These are phyloP conservation scores for Beauveria caledonica DNA, from an alignment of 2,329 filamentous ascomycete species.

Conservation along the genomic window DNA sequence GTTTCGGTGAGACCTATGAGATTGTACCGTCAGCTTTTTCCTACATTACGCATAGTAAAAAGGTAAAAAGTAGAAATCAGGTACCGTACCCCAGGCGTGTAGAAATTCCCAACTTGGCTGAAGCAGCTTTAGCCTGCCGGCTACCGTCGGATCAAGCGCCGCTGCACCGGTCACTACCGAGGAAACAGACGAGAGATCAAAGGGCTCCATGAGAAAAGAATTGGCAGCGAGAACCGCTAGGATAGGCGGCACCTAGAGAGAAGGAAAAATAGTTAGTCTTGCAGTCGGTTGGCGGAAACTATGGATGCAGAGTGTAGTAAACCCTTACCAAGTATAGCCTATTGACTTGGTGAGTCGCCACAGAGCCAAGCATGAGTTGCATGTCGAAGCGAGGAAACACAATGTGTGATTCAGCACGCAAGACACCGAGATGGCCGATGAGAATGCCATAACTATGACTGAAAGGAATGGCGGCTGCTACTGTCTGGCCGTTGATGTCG, in stretches of 20 bases:
- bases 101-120: constrained; percentile 1
- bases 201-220: background rate
- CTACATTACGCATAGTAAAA: background rate
- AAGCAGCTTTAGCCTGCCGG: background rate
- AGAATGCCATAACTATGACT: constrained; percentile 5
- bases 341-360: constrained; percentile 1
- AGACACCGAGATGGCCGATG: background rate
- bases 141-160: background rate
- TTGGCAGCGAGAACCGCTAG: background rate
- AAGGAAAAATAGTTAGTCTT: background rate
- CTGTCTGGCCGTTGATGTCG: background rate
- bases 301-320: background rate
- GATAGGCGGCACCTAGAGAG: background rate
- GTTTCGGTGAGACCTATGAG: constrained; percentile 6
- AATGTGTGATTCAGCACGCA: background rate
- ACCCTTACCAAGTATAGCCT: constrained; percentile 1
- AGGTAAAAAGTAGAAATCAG: background rate
- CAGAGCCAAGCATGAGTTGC: background rate
- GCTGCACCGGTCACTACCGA: constrained; percentile 2
- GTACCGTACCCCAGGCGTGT: constrained; percentile 1
- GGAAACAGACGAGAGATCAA: background rate
- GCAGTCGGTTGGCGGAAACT: background rate
- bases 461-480: background rate
- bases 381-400: constrained; percentile 6
- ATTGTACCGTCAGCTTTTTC: background rate